Evolutionary conservation across 2,329 filamentous ascomycete species (phyloP), one percentile per base, ranked within the genome.

Genomic region (Colletotrichum camelliae): DNA sequence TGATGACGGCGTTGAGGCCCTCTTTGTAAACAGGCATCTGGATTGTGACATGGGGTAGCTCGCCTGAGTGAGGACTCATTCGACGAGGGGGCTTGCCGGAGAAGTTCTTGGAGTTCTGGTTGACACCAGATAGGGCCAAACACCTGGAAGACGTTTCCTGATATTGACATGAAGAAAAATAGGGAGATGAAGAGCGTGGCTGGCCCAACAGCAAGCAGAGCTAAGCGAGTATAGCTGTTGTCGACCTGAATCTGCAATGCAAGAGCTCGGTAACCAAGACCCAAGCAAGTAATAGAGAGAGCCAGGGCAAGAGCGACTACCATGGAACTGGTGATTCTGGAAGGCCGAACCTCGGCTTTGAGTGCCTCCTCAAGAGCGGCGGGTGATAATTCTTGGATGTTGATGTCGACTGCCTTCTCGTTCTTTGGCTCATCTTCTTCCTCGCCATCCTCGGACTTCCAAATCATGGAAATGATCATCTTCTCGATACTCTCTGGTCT

Each of bases 401-500:
- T 81, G 29, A 85, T 81, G 27, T 81, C 79, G 8, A 81, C 79
- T 12, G 82, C 82, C 35, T 86, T 84, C 70, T 85, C 84, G 35
- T 88, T 86, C 58, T 85, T 86, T 16, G 88, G 85, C 4, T 84
- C 80, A 5, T 82, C 80, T 2, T 86, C 84, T 2, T 86, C 84
- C 15, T 86, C 87, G 12, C 76, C 80, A 48, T 83, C 83, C 1
- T 68, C 48, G 18, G 62, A 69, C 13, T 70, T 66, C 90, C 91
- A 93, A 58, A 93, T 91, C 85, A 91, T 89, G 77, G 87, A 84
- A 82, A 93, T 89, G 70, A 93, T 83, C 52, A 87, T 86, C 67
- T 84, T 81, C 80, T 92, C 89, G 39, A 93, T 86, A 58, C 84
- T 84, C 69, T 87, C 84, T 1, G 87, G 89, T 55, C 91, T 87